Evolutionary conservation across 495 filamentous ascomycete genomes (phyloP).

Genomic region (Tuber brumale): DNA sequence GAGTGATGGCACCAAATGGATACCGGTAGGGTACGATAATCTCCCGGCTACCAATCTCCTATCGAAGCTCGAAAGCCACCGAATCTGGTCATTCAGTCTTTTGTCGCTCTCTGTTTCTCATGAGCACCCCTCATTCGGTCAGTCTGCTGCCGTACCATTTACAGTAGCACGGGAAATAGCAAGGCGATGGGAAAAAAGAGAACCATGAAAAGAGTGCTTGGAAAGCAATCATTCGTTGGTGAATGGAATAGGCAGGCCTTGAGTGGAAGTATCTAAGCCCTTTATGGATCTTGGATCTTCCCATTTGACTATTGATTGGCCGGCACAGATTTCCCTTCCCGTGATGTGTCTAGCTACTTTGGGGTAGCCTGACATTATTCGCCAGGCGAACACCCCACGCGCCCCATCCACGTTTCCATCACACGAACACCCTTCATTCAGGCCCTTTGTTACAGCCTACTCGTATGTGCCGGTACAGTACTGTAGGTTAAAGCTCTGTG

Average conservation of each 20-base stretch:
- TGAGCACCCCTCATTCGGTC: constrained; percentile 13
- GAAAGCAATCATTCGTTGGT: constrained; percentile 29
- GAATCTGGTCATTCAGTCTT: neutral
- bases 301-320: constrained; percentile 27
- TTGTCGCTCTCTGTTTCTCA: constrained; percentile 5
- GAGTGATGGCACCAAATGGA: neutral
- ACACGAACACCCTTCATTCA: constrained; percentile 11
- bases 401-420: constrained; percentile 20
- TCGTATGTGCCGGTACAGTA: neutral
- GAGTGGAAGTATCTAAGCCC: constrained; percentile 3
- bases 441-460: neutral
- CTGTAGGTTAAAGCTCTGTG: constrained; percentile 6
- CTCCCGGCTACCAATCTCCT: neutral
- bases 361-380: neutral
- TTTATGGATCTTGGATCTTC: constrained; percentile 36
- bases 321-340: constrained; percentile 23
- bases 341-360: constrained; percentile 23
- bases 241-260: neutral
- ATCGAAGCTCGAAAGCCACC: neutral
- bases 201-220: constrained; percentile 15
- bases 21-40: too few species aligned
- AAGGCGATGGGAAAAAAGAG: constrained; percentile 14
- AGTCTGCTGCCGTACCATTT: constrained; percentile 14
- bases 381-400: constrained; percentile 21
- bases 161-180: constrained; percentile 18